These are phyloP conservation scores for Pyropia haitanensis DNA, from an alignment of 23 red algal genomes.

Conservation along the genomic window DNA sequence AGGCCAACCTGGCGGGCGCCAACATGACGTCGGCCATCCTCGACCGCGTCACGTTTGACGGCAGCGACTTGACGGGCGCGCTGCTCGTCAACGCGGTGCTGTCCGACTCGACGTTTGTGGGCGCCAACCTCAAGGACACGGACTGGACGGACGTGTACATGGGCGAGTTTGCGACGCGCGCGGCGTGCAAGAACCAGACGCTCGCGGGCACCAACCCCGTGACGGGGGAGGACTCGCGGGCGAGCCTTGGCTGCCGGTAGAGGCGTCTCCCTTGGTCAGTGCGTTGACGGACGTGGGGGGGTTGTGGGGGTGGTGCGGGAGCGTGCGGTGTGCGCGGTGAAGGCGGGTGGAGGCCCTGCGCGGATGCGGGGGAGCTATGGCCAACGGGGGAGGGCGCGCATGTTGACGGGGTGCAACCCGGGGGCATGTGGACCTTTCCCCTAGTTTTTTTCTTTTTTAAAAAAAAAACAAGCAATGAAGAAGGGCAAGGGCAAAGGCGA, in stretches of 20 bases:
- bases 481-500: too few species aligned
- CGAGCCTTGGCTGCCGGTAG: constrained; percentile 69
- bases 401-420: too few species aligned
- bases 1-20: constrained; percentile 27
- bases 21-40: constrained; percentile 72
- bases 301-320: too few species aligned
- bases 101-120: constrained; percentile 70
- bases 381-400: too few species aligned
- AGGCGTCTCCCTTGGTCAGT: neutral
- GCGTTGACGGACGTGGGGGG: too few species aligned
- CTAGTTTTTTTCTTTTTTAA: too few species aligned
- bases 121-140: constrained; percentile 58
- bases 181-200: constrained; percentile 63
- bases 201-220: constrained; percentile 46
- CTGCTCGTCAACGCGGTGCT: constrained; percentile 82
- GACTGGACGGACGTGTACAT: constrained; percentile 95
- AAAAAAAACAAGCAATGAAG: too few species aligned
- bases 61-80: constrained; percentile 40
- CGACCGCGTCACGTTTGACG: constrained; percentile 86
- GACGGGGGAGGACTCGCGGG: constrained; percentile 70
- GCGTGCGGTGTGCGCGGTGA: too few species aligned
- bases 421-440: too few species aligned
- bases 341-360: too few species aligned
- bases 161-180: constrained; percentile 60
- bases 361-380: too few species aligned